Conservation (phyloP, 495 filamentous ascomycete genomes). For the Tuber aestivum region DNA sequence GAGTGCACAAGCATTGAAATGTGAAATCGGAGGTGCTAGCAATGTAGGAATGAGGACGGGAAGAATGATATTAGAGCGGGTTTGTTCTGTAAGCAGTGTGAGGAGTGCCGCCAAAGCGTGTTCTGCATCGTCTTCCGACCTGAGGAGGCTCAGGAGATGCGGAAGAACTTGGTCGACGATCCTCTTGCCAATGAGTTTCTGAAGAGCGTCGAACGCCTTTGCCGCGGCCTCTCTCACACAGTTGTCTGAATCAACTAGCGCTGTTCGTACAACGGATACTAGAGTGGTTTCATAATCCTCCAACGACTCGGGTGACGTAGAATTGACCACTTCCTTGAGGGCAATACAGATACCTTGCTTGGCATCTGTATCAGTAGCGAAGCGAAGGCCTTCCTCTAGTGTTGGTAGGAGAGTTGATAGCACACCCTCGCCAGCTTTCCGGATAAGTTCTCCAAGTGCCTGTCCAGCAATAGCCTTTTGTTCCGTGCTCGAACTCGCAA, state of each 20-base stretch:
- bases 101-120: constrained; percentile 88
- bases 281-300: constrained; percentile 93
- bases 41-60: constrained; percentile 92
- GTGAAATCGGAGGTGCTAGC: constrained; percentile 78
- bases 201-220: constrained; percentile 91
- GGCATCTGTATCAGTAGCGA: constrained; percentile 81
- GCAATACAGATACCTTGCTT: constrained; percentile 98
- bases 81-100: constrained; percentile 87
- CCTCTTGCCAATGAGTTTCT: constrained; percentile 86
- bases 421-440: constrained; percentile 92
- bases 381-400: constrained; percentile 85
- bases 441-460: constrained; percentile 88
- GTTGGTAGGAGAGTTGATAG: constrained; percentile 81
- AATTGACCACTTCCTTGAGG: constrained; percentile 82
- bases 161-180: constrained; percentile 92
- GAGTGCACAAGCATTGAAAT: constrained; percentile 89
- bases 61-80: constrained; percentile 89
- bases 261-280: constrained; percentile 87
- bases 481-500: constrained; percentile 94
- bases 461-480: constrained; percentile 98
- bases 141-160: constrained; percentile 77
- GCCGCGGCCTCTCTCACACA: constrained; percentile 93
- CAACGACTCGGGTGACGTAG: constrained; percentile 80
- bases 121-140: constrained; percentile 77
- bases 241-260: constrained; percentile 78